Evolutionary conservation across 768 basidiomycete genomes (phyloP), one percentile per base, ranked within the genome.

Genomic region (Crassisporium funariophilum): DNA sequence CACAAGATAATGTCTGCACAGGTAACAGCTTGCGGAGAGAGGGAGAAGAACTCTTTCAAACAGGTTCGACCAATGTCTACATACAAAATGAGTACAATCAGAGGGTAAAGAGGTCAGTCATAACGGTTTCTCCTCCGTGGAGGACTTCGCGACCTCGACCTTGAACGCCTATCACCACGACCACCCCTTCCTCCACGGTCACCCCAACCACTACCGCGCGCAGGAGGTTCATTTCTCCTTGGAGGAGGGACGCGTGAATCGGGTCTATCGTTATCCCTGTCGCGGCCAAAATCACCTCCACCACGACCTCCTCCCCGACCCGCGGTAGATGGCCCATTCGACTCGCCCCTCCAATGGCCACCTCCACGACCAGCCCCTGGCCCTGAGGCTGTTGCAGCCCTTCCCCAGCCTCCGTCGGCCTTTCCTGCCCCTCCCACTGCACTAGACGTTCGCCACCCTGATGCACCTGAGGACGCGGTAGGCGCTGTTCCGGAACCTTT

Each of bases 321-420:
- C 68, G 21, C 68, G 66, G 20, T 71, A 71, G 24, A 67, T 63
- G 70, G 71, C 1, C 71, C 71, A 55, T 82, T 77, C 1, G 87
- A 86, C 12, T 76, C 83, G 0, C 87, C 88, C 34, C 88, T 75
- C 85, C 86, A 89, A 63, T 88, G 86, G 1, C 86, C 86, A 31
- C 82, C 81, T 35, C 83, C 80, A 8, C 79, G 68, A 33, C 75
- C 72, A n/a, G 60, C 56, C 15, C 67, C 48, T 13, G 61, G 49
- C 5, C 50, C 56, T 23, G 68, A 51, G 10, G 66, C 71, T 11
- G 68, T 72, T 34, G 72, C 62, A 25, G 56, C 56, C 35, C 71
- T 70, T 19, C 67, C 72, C 78, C 81, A 79, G 5, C 79, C 78
- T 17, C 72, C 64, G 58, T 82, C 80, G 9, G 70, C 68, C 22